A percentile compares a stretch with the other conserved stretches of the same genome.
These are phyloP conservation scores for Candida tetrigidarum DNA, from an alignment of 1,139 yeast species.

Conservation along the genomic window DNA sequence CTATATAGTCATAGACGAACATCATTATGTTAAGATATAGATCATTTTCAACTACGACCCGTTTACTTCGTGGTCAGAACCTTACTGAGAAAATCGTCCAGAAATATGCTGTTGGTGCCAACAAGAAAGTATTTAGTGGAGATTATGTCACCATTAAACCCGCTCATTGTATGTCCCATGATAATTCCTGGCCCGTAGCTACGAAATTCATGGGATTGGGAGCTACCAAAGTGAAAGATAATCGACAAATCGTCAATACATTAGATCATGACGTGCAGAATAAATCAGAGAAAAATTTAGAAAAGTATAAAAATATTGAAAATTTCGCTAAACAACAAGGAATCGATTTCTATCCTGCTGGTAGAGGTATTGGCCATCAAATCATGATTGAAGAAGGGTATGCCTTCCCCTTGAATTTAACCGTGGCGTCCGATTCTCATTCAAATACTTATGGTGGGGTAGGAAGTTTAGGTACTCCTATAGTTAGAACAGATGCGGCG, in stretches of 20 bases:
- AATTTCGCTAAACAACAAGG: slow-evolving; percentile 88
- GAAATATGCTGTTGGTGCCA: slow-evolving; percentile 77
- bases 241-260: slow-evolving; percentile 92
- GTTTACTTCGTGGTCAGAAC: slow-evolving; percentile 61
- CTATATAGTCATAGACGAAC: too few relatives aligned
- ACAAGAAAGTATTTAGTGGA: slow-evolving; percentile 77
- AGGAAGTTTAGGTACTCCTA: slow-evolving; percentile 95
- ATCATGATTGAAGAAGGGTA: slow-evolving; percentile 99
- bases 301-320: slow-evolving; percentile 87
- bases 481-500: slow-evolving; percentile 98
- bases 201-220: slow-evolving; percentile 95
- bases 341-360: slow-evolving; percentile 98
- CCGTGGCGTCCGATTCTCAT: slow-evolving; percentile 98
- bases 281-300: slow-evolving; percentile 82
- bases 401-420: slow-evolving; percentile 90
- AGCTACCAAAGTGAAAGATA: slow-evolving; percentile 79
- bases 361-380: slow-evolving; percentile 99
- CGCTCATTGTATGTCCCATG: slow-evolving; percentile 99
- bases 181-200: slow-evolving; percentile 99
- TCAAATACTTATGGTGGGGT: slow-evolving; percentile 98
- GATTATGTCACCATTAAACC: slow-evolving; percentile 96
- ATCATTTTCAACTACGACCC: slow-evolving; percentile 14
- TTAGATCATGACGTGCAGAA: slow-evolving; percentile 98
- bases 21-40: slow-evolving; percentile 16
- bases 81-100: slow-evolving; percentile 96